Conservation (phyloP, 495 filamentous ascomycete species). For the Evansstolkia leycettana region DNA sequence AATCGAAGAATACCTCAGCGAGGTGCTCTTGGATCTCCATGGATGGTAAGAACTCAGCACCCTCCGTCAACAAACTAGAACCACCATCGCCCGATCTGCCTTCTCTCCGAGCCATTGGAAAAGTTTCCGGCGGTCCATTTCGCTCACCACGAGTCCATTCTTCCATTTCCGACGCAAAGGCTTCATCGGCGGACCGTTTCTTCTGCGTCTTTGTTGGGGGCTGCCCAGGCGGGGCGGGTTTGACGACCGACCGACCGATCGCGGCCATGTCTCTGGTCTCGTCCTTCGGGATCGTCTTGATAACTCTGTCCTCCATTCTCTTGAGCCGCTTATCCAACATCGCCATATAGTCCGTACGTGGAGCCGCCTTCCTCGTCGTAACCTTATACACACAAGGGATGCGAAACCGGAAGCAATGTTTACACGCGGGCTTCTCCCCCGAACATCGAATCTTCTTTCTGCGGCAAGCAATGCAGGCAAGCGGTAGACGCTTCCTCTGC, state of each 20-base stretch:
- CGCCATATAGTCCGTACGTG: constrained; percentile 96
- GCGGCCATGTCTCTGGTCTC: constrained; percentile 46
- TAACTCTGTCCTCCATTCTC: constrained; percentile 94
- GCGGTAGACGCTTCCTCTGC: constrained; percentile 80
- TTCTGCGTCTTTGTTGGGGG: constrained; percentile 47
- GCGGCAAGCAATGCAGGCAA: constrained; percentile 93
- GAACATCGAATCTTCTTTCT: constrained; percentile 98
- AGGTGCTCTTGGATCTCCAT: constrained; percentile 90
- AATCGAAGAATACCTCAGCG: constrained; percentile 91
- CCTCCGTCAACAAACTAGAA: constrained; percentile 61
- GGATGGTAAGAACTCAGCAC: constrained; percentile 70
- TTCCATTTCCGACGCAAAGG: constrained; percentile 73
- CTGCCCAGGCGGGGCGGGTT: constrained; percentile 56
- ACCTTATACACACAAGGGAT: constrained; percentile 99
- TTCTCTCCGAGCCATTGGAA: constrained; percentile 41
- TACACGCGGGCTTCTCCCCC: constrained; percentile 93
- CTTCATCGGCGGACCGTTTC: constrained; percentile 80
- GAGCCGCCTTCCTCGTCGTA: constrained; percentile 88
- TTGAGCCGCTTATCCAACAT: constrained; percentile 92
- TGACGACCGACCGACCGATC: constrained; percentile 66
- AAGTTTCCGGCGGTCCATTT: constrained; percentile 35
- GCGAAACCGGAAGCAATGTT: constrained; percentile 85
- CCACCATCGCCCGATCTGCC: constrained; percentile 59
- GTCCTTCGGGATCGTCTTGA: constrained; percentile 87
- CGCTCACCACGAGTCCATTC: constrained; percentile 58